These are phyloP conservation scores for Pilobolus umbonatus DNA, from an alignment of 192 early-diverging fungal genomes.

Conservation along the genomic window DNA sequence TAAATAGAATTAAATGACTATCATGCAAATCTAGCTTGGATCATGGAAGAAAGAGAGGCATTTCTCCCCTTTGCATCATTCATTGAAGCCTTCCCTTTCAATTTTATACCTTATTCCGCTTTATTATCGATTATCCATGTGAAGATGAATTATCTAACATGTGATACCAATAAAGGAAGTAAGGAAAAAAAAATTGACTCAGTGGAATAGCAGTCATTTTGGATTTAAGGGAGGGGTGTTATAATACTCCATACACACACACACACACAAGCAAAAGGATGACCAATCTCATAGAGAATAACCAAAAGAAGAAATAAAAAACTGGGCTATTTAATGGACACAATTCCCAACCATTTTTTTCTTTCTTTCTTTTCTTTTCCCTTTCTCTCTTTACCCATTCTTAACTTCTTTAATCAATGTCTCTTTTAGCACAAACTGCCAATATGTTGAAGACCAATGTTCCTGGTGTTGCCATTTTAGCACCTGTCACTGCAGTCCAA, in stretches of 20 bases:
- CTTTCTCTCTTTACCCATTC: not conserved
- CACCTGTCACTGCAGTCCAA: conserved; percentile 54
- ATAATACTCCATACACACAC: too few relatives aligned
- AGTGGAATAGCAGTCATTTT: too few relatives aligned
- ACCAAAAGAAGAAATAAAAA: not conserved
- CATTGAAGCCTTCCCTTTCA: too few relatives aligned
- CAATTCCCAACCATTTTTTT: too few relatives aligned
- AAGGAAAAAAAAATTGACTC: conserved; percentile 2
- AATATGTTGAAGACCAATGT: conserved; percentile 30
- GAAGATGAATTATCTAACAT: not conserved
- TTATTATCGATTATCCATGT: conserved; percentile 3
- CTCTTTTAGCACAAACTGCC: not conserved
- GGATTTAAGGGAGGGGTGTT: too few relatives aligned
- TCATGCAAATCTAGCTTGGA: too few relatives aligned
- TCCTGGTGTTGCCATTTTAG: conserved; percentile 67
- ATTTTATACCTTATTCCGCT: too few relatives aligned
- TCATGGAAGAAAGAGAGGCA: too few relatives aligned
- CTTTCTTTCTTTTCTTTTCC: not conserved
- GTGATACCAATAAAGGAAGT: not conserved
- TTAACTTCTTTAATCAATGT: not conserved
- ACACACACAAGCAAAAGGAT: too few relatives aligned
- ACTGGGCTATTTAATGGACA: too few relatives aligned
- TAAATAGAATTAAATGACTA: too few relatives aligned
- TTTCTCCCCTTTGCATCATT: too few relatives aligned
- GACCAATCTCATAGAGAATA: not conserved